A percentile compares a stretch with the other conserved stretches of the same genome.
Evolutionary conservation across 495 filamentous ascomycete species (phyloP).

Genomic region (Barbatosphaeria neglecta): DNA sequence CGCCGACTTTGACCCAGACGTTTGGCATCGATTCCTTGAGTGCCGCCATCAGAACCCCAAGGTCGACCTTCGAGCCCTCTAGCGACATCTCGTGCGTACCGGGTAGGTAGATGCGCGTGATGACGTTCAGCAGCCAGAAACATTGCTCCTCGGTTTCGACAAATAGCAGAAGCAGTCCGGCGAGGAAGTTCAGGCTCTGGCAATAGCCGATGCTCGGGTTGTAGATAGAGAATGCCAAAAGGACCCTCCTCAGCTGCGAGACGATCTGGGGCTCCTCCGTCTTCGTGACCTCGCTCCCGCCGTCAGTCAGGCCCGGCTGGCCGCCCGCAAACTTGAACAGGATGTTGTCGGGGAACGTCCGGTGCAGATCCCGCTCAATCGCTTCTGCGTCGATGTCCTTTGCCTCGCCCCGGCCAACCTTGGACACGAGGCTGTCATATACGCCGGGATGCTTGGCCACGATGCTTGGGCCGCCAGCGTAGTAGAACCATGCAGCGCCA

Average conservation of each 20-base stretch:
- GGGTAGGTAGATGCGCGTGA: slow-evolving; percentile 77
- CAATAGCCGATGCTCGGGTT: slow-evolving; percentile 89
- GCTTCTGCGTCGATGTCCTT: slow-evolving; percentile 68
- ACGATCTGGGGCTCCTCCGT: slow-evolving; percentile 65
- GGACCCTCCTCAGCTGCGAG: slow-evolving; percentile 65
- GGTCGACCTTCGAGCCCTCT: slow-evolving; percentile 88
- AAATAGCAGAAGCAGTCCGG: slow-evolving; percentile 90
- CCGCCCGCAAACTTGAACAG: slow-evolving; percentile 55
- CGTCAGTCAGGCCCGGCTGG: slow-evolving; percentile 2
- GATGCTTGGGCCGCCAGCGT: slow-evolving; percentile 76
- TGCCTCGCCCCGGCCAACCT: slow-evolving; percentile 34
- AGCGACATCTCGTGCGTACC: slow-evolving; percentile 87
- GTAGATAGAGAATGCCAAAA: slow-evolving; percentile 81
- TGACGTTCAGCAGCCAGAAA: slow-evolving; percentile 90
- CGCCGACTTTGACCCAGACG: slow-evolving; percentile 84
- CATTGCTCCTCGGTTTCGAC: slow-evolving; percentile 76
- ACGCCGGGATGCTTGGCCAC: slow-evolving; percentile 60
- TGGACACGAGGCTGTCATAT: slow-evolving; percentile 57
- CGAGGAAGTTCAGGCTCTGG: slow-evolving; percentile 92
- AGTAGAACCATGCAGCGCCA: slow-evolving; percentile 94
- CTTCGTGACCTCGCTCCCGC: slow-evolving; percentile 8
- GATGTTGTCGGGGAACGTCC: slow-evolving; percentile 92
- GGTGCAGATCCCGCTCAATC: slow-evolving; percentile 88
- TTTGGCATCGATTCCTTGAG: slow-evolving; percentile 71
- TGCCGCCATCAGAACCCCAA: slow-evolving; percentile 81